Evolutionary conservation across 495 filamentous ascomycete genomes (phyloP).

Genomic region (Bryoglossum gracile): DNA sequence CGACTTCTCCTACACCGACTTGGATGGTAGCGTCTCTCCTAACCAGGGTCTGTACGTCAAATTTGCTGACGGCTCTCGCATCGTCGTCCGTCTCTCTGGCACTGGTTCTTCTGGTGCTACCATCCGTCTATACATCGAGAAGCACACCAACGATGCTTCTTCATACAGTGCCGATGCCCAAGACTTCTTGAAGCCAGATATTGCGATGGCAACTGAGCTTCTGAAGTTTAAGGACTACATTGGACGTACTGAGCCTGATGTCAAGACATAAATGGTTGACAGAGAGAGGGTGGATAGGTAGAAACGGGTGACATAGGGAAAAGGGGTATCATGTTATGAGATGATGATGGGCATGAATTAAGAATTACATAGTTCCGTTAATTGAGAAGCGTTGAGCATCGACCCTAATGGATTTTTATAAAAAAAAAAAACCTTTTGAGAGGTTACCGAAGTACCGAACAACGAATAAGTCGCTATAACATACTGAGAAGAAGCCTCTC

Average conservation of each 20-base stretch:
- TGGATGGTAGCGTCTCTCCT: conserved; percentile 88
- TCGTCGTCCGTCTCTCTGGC: conserved; percentile 88
- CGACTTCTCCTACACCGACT: conserved; percentile 95
- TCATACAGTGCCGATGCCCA: conserved; percentile 75
- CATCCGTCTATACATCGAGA: conserved; percentile 93
- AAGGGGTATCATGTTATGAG: too few relatives aligned
- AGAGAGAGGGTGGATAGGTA: too few relatives aligned
- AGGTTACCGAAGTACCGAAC: too few relatives aligned
- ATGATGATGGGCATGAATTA: too few relatives aligned
- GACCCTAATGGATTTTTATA: too few relatives aligned
- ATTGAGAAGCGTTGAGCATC: too few relatives aligned
- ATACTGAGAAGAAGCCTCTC: too few relatives aligned
- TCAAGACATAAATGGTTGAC: conserved; percentile 79
- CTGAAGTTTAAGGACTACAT: conserved; percentile 86
- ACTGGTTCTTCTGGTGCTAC: conserved; percentile 93
- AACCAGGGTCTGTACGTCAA: conserved; percentile 95
- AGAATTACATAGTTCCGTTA: too few relatives aligned
- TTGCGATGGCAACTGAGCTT: conserved; percentile 72
- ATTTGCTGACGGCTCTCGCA: conserved; percentile 90
- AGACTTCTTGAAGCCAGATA: conserved; percentile 87
- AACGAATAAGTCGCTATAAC: too few relatives aligned
- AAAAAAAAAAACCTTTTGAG: too few relatives aligned
- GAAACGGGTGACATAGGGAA: too few relatives aligned
- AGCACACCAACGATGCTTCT: conserved; percentile 66
- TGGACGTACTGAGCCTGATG: conserved; percentile 85